A percentile compares a stretch with the other conserved stretches of the same genome.
These are phyloP conservation scores for Citropsis articulata DNA, from an alignment of 345 rosid species.

Conservation along the genomic window DNA sequence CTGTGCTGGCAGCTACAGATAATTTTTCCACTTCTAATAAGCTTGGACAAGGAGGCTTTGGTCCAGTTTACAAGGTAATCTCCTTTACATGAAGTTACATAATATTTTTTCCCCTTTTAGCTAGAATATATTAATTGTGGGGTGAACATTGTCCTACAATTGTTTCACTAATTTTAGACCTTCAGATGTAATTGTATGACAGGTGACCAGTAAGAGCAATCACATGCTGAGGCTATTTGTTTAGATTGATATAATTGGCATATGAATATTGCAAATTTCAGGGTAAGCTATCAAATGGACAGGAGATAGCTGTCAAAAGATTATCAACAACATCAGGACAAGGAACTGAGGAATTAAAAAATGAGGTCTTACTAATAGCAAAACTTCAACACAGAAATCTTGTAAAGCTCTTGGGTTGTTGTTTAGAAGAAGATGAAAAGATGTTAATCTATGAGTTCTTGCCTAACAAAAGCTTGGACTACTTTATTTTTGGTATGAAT, in stretches of 20 bases:
- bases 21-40: constrained; percentile 16
- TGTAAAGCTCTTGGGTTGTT: constrained; percentile 15
- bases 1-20: background rate
- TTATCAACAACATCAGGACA: background rate
- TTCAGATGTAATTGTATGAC: too few relatives aligned
- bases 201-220: background rate
- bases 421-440: constrained; percentile 20
- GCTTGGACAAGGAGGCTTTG: constrained; percentile 15
- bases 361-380: constrained; percentile 11
- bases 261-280: background rate
- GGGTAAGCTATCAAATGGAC: constrained; percentile 1
- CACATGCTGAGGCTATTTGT: background rate
- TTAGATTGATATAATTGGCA: background rate
- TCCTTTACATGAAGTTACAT: background rate
- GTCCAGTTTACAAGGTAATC: background rate
- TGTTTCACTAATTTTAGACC: too few relatives aligned
- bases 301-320: background rate
- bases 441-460: constrained; percentile 38
- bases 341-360: constrained; percentile 4
- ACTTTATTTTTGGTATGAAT: constrained; percentile 24
- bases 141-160: background rate
- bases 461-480: constrained; percentile 38
- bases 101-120: background rate
- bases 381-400: constrained; percentile 16
- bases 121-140: background rate